phyloP scores from a whole-genome alignment of 2,329 filamentous ascomycete genomes.

The Cladosporium colombiae region DNA sequence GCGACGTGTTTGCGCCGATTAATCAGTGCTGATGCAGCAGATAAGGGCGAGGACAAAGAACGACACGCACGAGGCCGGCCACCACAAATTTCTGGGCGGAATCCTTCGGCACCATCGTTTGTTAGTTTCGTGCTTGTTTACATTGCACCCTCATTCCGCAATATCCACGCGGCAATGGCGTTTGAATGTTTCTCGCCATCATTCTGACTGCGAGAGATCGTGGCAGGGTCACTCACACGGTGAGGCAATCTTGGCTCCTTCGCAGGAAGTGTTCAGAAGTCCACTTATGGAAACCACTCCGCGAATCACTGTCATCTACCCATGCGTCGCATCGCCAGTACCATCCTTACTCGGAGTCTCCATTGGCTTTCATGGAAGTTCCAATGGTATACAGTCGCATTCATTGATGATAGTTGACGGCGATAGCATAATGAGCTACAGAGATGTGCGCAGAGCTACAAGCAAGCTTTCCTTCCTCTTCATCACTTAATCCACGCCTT shows the following conservation, averaged over 20 bases:
- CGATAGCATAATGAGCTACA: background rate
- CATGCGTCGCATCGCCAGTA: background rate
- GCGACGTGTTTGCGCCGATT: background rate
- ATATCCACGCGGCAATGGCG: background rate
- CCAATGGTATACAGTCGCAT: background rate
- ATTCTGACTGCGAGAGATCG: background rate
- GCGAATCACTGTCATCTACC: too few relatives aligned
- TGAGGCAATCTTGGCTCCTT: background rate
- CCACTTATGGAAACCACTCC: background rate
- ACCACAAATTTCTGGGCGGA: background rate
- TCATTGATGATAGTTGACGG: background rate
- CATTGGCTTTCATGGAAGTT: background rate
- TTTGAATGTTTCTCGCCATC: background rate
- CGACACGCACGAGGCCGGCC: background rate
- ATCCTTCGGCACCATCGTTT: background rate
- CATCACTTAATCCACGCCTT: background rate
- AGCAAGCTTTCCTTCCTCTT: background rate
- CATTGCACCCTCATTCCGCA: background rate
- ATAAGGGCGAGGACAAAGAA: background rate
- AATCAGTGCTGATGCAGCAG: background rate
- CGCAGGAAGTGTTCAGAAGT: background rate
- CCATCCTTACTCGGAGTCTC: background rate
- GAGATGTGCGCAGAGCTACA: background rate
- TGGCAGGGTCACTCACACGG: background rate
- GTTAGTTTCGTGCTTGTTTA: background rate